A percentile compares a stretch with the other conserved stretches of the same genome.
Conservation (phyloP, 164 flowering plant genomes). For the Santalum album region DNA sequence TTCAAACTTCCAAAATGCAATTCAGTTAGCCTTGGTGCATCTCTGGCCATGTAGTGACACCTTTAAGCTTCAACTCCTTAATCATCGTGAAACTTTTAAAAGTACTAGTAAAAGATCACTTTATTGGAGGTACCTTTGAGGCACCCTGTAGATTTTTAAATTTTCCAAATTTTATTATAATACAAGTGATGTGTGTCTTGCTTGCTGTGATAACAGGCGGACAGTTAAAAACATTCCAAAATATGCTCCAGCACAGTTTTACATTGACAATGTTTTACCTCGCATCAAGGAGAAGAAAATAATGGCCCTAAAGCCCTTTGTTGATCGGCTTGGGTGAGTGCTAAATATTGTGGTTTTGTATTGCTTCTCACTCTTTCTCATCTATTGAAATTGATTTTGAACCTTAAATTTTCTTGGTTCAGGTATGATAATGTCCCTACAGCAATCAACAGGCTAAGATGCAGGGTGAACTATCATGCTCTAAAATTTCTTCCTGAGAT, state of each 20-base stretch:
- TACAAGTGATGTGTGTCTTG: too few species aligned
- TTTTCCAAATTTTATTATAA: too few species aligned
- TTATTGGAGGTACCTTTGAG: too few species aligned
- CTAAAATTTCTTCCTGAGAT: constrained; percentile 87
- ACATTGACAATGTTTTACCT: constrained; percentile 94
- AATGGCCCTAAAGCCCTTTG: constrained; percentile 98
- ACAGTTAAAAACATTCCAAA: constrained; percentile 97
- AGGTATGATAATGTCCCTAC: constrained; percentile 96
- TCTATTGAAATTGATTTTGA: constrained; percentile 1
- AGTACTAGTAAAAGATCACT: too few species aligned
- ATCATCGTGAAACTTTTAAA: too few species aligned
- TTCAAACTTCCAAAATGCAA: too few species aligned
- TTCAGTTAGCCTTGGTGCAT: too few species aligned
- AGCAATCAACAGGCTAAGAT: constrained; percentile 88
- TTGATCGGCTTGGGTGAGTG: constrained; percentile 92
- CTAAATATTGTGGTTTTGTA: background rate
- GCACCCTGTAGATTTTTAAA: too few species aligned
- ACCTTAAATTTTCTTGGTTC: constrained; percentile 7
- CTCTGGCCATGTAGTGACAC: too few species aligned
- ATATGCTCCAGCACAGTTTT: constrained; percentile 94
- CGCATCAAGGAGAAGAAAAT: constrained; percentile 97
- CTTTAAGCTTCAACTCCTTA: too few species aligned
- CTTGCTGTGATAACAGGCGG: constrained; percentile 38
- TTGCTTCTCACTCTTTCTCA: background rate
- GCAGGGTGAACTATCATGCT: constrained; percentile 96